Percentiles rank a stretch among this genome's conserved stretches.
Evolutionary conservation across 1,284 basidiomycete genomes (phyloP).

Genomic region (Takashimella tepidaria): DNA sequence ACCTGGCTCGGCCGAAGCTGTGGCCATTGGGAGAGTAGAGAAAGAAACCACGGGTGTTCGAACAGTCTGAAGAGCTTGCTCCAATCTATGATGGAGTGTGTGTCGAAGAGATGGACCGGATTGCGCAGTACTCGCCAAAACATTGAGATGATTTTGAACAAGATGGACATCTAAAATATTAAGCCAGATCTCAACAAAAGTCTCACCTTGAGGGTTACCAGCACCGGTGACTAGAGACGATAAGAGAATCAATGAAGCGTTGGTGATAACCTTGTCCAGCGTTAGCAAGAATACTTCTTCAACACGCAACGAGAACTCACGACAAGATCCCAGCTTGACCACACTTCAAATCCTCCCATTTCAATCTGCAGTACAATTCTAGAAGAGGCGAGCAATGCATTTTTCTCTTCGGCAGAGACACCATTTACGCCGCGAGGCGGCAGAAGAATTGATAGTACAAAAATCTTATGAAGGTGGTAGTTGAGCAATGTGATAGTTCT

Average conservation of each 20-base stretch:
- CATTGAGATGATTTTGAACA: conserved; percentile 20
- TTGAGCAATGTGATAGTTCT: conserved; percentile 19
- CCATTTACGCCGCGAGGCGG: conserved; percentile 12
- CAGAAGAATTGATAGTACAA: conserved; percentile 20
- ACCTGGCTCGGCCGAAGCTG: not conserved
- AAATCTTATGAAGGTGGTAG: conserved; percentile 24
- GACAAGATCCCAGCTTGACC: conserved; percentile 22
- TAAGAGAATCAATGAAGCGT: conserved; percentile 16
- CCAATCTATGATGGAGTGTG: conserved; percentile 14
- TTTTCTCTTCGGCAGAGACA: conserved; percentile 8
- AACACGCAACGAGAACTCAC: not conserved
- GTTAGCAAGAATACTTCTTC: too few species aligned
- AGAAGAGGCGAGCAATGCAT: conserved; percentile 14
- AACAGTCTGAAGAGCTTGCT: conserved; percentile 16
- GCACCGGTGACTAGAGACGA: conserved; percentile 15
- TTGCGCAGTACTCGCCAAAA: conserved; percentile 17
- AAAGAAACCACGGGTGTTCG: conserved; percentile 8
- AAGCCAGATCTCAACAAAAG: not conserved
- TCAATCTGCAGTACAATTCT: conserved; percentile 20
- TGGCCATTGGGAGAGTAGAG: not conserved
- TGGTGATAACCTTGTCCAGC: conserved; percentile 18
- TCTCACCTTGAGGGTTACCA: conserved; percentile 9
- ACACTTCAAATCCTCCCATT: conserved; percentile 17
- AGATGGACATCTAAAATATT: conserved; percentile 12
- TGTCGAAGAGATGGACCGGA: conserved; percentile 16